Conservation (phyloP, 495 filamentous ascomycete genomes). For the Trichoderma gamsii region DNA sequence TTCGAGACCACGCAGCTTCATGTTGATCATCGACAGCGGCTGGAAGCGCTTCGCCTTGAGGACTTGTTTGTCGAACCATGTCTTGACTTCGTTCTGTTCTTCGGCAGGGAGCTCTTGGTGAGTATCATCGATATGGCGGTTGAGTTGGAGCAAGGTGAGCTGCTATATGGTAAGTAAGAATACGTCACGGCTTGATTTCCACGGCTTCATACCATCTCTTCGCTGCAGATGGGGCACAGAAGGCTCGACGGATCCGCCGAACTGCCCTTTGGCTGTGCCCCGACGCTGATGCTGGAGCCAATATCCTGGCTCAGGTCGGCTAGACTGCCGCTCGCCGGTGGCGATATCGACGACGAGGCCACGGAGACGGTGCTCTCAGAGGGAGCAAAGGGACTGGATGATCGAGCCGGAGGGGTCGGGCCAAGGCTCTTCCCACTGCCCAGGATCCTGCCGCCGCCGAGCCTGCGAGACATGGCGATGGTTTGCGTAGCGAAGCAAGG, state of each 20-base stretch:
- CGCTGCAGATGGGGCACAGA: constrained; percentile 90
- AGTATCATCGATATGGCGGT: constrained; percentile 89
- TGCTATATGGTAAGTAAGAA: constrained; percentile 25
- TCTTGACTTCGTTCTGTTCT: constrained; percentile 94
- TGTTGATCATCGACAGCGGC: constrained; percentile 75
- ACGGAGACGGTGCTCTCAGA: constrained; percentile 50
- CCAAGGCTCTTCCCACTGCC: constrained; percentile 73
- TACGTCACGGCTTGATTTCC: constrained; percentile 15
- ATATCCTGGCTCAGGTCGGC: constrained; percentile 40
- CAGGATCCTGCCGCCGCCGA: constrained; percentile 83
- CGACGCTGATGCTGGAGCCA: constrained; percentile 42
- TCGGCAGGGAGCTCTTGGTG: constrained; percentile 91
- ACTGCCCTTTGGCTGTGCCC: constrained; percentile 35
- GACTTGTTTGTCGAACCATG: constrained; percentile 96
- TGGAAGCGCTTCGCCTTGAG: constrained; percentile 94
- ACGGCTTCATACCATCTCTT: constrained; percentile 67
- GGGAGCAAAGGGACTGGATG: constrained; percentile 42
- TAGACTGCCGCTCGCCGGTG: constrained; percentile 33
- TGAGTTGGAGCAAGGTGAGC: constrained; percentile 88
- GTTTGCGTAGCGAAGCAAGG: neutral
- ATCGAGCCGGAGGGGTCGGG: constrained; percentile 37
- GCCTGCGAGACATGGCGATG: constrained; percentile 66
- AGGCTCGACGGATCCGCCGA: constrained; percentile 48
- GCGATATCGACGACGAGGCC: constrained; percentile 32
- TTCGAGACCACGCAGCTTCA: constrained; percentile 94